phyloP scores from a whole-genome alignment of 805 yeast species.

The Myxozyma neotropica region DNA sequence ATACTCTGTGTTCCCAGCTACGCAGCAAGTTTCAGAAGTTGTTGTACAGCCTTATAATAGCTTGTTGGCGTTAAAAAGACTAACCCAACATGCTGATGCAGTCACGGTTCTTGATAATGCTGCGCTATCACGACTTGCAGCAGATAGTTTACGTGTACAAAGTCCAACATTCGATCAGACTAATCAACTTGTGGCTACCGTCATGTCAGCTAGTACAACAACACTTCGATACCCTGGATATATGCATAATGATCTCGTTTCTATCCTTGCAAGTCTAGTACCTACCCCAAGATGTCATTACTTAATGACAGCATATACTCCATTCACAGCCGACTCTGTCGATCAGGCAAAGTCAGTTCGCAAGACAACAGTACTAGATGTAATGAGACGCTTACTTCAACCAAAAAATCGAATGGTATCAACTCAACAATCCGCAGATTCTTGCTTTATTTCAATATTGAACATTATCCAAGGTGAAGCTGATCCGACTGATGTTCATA shows the following conservation, averaged over 20 bases:
- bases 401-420: slow-evolving; percentile 75
- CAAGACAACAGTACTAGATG: slow-evolving; percentile 79
- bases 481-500: slow-evolving; percentile 69
- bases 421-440: slow-evolving; percentile 48
- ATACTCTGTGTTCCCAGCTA: slow-evolving; percentile 80
- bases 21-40: slow-evolving; percentile 85
- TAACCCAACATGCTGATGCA: slow-evolving; percentile 83
- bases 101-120: slow-evolving; percentile 90
- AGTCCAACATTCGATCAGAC: slow-evolving; percentile 74
- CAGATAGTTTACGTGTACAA: slow-evolving; percentile 56
- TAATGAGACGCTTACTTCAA: slow-evolving; percentile 77
- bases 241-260: slow-evolving; percentile 81
- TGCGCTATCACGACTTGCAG: slow-evolving; percentile 73
- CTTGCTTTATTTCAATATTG: slow-evolving; percentile 66
- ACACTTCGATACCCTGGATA: slow-evolving; percentile 90
- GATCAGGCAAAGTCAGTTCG: slow-evolving; percentile 61
- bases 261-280: slow-evolving; percentile 76
- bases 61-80: slow-evolving; percentile 73
- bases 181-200: slow-evolving; percentile 82
- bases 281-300: slow-evolving; percentile 87
- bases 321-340: slow-evolving; percentile 72
- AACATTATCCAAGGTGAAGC: slow-evolving; percentile 68
- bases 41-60: slow-evolving; percentile 97
- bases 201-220: slow-evolving; percentile 81
- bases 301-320: slow-evolving; percentile 70